Conservation (phyloP, 2,329 filamentous ascomycete species). For the Chrysoporthe deuterocubensis region DNA sequence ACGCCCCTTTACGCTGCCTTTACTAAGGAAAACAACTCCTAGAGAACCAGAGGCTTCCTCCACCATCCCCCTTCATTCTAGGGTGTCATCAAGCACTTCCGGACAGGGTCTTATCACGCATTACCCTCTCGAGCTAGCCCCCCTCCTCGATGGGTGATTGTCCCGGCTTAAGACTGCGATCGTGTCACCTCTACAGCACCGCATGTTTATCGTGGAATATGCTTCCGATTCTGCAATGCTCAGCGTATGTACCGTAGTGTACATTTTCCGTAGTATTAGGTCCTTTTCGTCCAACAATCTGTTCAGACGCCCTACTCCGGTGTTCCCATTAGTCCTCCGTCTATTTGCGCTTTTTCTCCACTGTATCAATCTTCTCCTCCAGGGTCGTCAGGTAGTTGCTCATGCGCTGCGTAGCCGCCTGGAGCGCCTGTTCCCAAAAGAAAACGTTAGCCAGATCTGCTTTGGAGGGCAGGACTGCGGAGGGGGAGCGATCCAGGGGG, state of each 20-base stretch:
- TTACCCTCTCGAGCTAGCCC: not conserved
- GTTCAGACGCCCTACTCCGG: not conserved
- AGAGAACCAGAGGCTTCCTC: not conserved
- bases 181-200: not conserved
- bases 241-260: not conserved
- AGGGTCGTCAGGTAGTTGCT: constrained; percentile 81
- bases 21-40: not conserved
- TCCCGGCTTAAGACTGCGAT: not conserved
- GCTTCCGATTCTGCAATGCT: not conserved
- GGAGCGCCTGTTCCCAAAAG: constrained; percentile 66
- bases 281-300: not conserved
- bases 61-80: not conserved
- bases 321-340: not conserved
- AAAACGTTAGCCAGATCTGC: constrained; percentile 12
- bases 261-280: constrained; percentile 4
- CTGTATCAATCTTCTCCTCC: constrained; percentile 75
- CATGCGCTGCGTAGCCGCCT: constrained; percentile 84
- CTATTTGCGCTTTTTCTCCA: constrained; percentile 70
- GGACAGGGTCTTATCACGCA: not conserved
- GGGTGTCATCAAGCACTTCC: not conserved
- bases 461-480: not conserved
- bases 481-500: constrained; percentile 9
- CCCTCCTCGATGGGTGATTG: not conserved
- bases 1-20: not conserved
- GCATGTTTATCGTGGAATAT: not conserved